Percentiles rank a stretch among this genome's conserved stretches.
Evolutionary conservation across 768 basidiomycete species (phyloP).

Genomic region (Rhodosporidiobolus odoratus): DNA sequence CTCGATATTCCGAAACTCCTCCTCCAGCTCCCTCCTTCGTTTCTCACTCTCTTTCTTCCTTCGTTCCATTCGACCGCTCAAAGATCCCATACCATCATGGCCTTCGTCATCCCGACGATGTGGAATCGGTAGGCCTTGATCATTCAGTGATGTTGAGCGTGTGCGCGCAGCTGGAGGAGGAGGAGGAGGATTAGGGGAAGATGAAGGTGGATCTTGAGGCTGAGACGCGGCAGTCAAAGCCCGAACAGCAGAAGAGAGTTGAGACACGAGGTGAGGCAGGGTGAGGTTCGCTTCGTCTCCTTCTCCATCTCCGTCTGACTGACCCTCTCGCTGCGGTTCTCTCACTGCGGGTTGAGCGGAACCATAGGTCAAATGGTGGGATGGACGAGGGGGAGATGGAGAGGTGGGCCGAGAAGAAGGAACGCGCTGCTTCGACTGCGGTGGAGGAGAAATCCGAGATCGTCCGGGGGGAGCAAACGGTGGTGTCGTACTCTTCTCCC

Average conservation of each 20-base stretch:
- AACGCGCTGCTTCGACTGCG: too few relatives aligned
- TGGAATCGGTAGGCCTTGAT: neutral
- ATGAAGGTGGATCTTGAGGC: neutral
- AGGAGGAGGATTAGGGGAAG: neutral
- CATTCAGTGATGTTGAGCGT: neutral
- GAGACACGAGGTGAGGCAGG: slow-evolving; percentile 5
- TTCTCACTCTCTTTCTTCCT: slow-evolving; percentile 15
- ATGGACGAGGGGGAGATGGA: too few relatives aligned
- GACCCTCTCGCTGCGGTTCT: neutral
- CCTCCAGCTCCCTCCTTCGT: slow-evolving; percentile 11
- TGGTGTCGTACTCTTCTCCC: too few relatives aligned
- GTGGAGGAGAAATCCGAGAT: too few relatives aligned
- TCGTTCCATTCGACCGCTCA: neutral
- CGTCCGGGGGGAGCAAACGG: too few relatives aligned
- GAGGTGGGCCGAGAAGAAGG: too few relatives aligned
- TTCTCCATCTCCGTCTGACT: neutral
- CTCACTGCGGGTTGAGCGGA: neutral
- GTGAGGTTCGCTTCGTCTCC: neutral
- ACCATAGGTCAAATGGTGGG: neutral
- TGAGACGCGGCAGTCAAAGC: neutral
- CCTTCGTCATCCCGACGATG: neutral
- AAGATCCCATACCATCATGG: too few relatives aligned
- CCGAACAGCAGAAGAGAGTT: neutral
- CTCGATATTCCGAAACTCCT: slow-evolving; percentile 16
- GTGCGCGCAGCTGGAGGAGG: neutral